phyloP scores from a whole-genome alignment of 2,329 filamentous ascomycete genomes.

The Colletotrichum trifolii region DNA sequence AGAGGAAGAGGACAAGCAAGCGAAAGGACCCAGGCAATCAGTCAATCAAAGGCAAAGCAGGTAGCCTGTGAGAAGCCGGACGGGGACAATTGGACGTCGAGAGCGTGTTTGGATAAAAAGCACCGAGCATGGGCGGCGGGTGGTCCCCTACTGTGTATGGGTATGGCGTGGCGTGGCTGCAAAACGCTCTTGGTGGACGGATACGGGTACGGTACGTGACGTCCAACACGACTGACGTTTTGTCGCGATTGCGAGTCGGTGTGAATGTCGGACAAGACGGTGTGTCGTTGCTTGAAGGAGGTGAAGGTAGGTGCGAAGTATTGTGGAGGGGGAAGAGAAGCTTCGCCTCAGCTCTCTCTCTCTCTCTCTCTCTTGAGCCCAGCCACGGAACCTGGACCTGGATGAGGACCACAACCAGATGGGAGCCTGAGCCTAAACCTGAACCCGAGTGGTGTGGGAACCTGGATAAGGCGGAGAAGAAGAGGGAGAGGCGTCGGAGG shows the following conservation, averaged over 20 bases:
- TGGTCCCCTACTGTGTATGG: neutral
- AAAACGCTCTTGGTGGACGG: conserved; percentile 2
- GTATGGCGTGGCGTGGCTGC: conserved; percentile 11
- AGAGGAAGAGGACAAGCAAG: conserved; percentile 13
- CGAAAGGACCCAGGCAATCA: conserved; percentile 24
- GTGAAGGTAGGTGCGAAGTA: neutral
- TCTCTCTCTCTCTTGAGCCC: too few relatives aligned
- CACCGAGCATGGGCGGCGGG: conserved; percentile 25
- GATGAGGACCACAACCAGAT: too few relatives aligned
- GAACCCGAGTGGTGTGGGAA: neutral
- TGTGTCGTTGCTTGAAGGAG: conserved; percentile 6
- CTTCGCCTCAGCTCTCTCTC: too few relatives aligned
- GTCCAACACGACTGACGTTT: neutral
- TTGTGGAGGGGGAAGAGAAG: neutral
- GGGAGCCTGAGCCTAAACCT: too few relatives aligned
- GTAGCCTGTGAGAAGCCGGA: conserved; percentile 35
- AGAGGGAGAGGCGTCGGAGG: conserved; percentile 3
- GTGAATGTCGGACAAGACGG: conserved; percentile 34
- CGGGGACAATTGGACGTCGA: conserved; percentile 25
- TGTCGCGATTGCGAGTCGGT: conserved; percentile 20
- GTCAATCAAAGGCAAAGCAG: conserved; percentile 9
- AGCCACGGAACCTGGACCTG: too few relatives aligned
- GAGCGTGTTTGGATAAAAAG: conserved; percentile 32
- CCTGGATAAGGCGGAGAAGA: conserved; percentile 7
- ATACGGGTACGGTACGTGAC: conserved; percentile 8